phyloP scores from a whole-genome alignment of 148 eudicot species.

The Rhododendron molle region DNA sequence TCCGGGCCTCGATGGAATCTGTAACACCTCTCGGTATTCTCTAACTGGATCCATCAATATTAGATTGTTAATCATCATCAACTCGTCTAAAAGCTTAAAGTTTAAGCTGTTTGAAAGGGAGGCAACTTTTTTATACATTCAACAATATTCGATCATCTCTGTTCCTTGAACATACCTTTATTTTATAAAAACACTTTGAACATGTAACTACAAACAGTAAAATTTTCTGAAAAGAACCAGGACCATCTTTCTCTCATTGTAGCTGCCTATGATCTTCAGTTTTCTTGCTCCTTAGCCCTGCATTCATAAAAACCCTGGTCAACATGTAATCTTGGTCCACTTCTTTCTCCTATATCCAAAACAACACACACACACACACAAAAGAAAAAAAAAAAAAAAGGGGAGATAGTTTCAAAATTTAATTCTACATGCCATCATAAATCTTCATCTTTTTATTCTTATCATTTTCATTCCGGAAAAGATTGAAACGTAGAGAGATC shows the following conservation, averaged over 20 bases:
- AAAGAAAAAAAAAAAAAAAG: slow-evolving; percentile 2
- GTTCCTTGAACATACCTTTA: slow-evolving; percentile 16
- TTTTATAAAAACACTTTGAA: slow-evolving; percentile 9
- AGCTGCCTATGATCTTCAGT: slow-evolving; percentile 25
- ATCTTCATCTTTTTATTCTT: not conserved
- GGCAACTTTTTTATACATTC: too few species aligned
- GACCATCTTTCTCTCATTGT: not conserved
- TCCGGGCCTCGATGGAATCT: not conserved
- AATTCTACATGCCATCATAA: not conserved
- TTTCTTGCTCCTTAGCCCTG: slow-evolving; percentile 34
- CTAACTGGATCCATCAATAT: slow-evolving; percentile 12
- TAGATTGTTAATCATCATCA: too few species aligned
- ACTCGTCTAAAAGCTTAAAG: too few species aligned
- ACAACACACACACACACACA: too few species aligned
- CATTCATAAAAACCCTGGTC: slow-evolving; percentile 36
- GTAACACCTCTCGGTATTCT: not conserved
- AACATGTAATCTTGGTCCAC: slow-evolving; percentile 42
- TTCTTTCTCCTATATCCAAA: not conserved
- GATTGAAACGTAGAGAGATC: not conserved
- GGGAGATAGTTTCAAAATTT: slow-evolving; percentile 7
- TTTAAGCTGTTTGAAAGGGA: too few species aligned
- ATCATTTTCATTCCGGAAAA: not conserved
- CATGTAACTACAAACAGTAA: slow-evolving; percentile 6
- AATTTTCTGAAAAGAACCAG: not conserved
- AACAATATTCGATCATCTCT: not conserved